Conservation (phyloP, 2,329 filamentous ascomycete species). For the Colletotrichum spinosum region DNA sequence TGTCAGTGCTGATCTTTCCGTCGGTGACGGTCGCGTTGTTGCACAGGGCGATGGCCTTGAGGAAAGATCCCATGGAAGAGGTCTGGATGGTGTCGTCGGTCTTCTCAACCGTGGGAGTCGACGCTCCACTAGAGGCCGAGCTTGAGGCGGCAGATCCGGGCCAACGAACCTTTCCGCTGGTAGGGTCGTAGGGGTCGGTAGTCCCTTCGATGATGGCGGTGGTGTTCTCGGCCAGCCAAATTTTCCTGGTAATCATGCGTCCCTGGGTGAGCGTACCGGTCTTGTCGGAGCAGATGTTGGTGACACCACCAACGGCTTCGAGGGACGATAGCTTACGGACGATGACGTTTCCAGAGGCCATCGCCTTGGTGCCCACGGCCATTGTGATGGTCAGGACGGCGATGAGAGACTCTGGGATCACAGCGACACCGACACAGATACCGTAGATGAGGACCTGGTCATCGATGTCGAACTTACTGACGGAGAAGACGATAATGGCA, state of each 20-base stretch:
- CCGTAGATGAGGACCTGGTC: conserved; percentile 71
- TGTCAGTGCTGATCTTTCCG: conserved; percentile 54
- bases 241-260: conserved; percentile 73
- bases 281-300: conserved; percentile 78
- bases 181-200: conserved; percentile 71
- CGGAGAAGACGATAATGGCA: conserved; percentile 71
- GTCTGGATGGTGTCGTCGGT: conserved; percentile 42
- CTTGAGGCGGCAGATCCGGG: conserved; percentile 49
- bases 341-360: conserved; percentile 74
- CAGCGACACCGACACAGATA: conserved; percentile 71
- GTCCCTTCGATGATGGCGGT: conserved; percentile 65
- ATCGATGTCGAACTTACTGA: conserved; percentile 63
- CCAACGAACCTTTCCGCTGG: conserved; percentile 64
- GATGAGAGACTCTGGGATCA: conserved; percentile 75
- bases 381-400: conserved; percentile 79
- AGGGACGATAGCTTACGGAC: conserved; percentile 74
- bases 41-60: conserved; percentile 69
- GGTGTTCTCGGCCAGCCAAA: conserved; percentile 68
- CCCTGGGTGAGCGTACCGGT: conserved; percentile 75
- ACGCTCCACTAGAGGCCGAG: conserved; percentile 44
- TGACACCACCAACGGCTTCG: conserved; percentile 77
- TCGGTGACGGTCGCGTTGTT: conserved; percentile 67
- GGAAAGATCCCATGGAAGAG: conserved; percentile 57
- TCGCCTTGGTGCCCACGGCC: conserved; percentile 73
- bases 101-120: conserved; percentile 42